These are phyloP conservation scores for Eimeria falciformis DNA, from an alignment of 169 alveolate genomes.

Conservation along the genomic window DNA sequence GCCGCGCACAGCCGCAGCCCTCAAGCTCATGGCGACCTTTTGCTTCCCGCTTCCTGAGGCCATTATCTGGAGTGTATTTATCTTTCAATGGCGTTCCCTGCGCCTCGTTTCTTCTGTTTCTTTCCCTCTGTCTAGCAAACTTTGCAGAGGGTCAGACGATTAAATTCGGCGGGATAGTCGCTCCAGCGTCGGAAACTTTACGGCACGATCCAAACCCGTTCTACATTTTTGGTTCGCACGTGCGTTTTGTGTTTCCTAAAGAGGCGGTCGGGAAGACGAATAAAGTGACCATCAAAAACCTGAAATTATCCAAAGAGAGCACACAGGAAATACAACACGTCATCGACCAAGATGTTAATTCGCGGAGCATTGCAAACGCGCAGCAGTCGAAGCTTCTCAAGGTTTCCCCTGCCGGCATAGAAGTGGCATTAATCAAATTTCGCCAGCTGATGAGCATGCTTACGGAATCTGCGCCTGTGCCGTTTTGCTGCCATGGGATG, in stretches of 20 bases:
- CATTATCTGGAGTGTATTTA: neutral
- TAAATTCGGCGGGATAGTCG: neutral
- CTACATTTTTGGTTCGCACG: conserved; percentile 5
- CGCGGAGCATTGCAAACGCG: neutral
- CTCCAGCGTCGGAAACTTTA: neutral
- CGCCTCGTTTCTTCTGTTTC: neutral
- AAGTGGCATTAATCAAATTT: conserved; percentile 5
- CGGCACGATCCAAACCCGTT: conserved; percentile 4
- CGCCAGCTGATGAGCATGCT: neutral
- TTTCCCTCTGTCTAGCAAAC: neutral
- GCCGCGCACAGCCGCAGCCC: too few relatives aligned
- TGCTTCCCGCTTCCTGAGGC: too few relatives aligned
- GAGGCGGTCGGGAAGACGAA: neutral
- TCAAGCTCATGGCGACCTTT: too few relatives aligned
- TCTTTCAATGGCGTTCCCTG: neutral
- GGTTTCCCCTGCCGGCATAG: conserved; percentile 38
- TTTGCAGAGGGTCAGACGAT: conserved; percentile 11
- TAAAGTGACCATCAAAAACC: neutral
- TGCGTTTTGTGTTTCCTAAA: neutral
- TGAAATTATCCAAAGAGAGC: neutral
- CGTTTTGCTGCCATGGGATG: conserved; percentile 41
- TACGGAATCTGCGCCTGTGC: neutral
- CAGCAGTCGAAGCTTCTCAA: neutral
- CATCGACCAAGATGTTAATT: neutral
- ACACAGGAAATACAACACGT: neutral